Percentiles rank a stretch among this genome's conserved stretches.
Evolutionary conservation across 2,329 filamentous ascomycete species (phyloP).

Genomic region (Colletotrichum zoysiae): DNA sequence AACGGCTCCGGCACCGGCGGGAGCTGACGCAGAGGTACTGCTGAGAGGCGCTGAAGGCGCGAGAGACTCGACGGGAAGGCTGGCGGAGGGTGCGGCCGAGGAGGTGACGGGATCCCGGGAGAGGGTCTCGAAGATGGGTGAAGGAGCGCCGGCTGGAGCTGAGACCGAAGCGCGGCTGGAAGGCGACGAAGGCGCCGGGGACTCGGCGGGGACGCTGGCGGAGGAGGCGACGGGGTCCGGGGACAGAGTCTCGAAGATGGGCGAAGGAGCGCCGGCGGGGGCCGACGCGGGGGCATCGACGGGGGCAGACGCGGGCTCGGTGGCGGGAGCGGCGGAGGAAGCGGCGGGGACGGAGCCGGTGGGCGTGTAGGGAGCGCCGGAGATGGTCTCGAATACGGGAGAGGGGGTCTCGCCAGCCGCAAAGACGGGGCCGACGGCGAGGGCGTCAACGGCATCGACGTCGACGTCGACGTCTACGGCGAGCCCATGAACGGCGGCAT

Average conservation of each 20-base stretch:
- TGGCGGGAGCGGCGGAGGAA: not conserved
- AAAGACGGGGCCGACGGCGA: constrained; percentile 25
- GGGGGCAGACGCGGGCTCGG: not conserved
- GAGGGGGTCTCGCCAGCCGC: constrained; percentile 21
- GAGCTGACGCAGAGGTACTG: constrained; percentile 12
- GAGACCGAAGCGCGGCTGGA: not conserved
- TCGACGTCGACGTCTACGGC: constrained; percentile 56
- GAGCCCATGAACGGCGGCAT: constrained; percentile 59
- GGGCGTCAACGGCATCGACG: constrained; percentile 19
- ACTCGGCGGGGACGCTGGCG: not conserved
- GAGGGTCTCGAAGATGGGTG: not conserved
- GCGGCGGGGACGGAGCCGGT: not conserved
- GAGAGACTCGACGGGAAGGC: not conserved
- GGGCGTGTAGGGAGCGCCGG: constrained; percentile 28
- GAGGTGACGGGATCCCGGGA: not conserved
- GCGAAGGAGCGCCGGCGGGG: constrained; percentile 16
- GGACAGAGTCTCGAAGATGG: not conserved
- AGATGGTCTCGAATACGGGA: constrained; percentile 32
- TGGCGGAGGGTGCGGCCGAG: not conserved
- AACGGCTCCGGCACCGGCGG: constrained; percentile 4
- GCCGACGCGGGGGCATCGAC: not conserved
- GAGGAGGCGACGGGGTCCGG: constrained; percentile 8
- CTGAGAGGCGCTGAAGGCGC: not conserved
- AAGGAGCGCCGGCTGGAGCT: constrained; percentile 13
- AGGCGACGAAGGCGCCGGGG: not conserved